Conservation (phyloP, 176 grass and related monocot species). For the Ensete glaucum region DNA sequence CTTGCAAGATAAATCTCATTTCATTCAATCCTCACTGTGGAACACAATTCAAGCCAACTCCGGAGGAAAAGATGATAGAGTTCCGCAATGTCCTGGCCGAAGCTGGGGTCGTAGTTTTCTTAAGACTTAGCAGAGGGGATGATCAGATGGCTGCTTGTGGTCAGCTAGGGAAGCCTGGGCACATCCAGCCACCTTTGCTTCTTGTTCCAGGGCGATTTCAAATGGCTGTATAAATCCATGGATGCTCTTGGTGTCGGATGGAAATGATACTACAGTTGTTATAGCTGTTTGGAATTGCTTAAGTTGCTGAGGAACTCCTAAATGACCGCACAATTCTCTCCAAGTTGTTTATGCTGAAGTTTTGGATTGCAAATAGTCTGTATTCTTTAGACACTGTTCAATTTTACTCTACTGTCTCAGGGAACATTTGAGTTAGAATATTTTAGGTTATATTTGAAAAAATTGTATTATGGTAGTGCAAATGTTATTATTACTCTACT, state of each 20-base stretch:
- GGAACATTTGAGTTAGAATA: too few relatives aligned
- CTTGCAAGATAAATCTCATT: conserved; percentile 92
- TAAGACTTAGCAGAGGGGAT: conserved; percentile 77
- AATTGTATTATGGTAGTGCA: too few relatives aligned
- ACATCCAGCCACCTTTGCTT: conserved; percentile 50
- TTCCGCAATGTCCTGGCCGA: conserved; percentile 74
- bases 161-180: conserved; percentile 61
- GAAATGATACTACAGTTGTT: neutral
- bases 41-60: conserved; percentile 74
- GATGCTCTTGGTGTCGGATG: neutral
- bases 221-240: conserved; percentile 28
- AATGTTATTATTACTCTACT: too few relatives aligned
- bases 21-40: conserved; percentile 84
- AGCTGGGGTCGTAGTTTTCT: conserved; percentile 47
- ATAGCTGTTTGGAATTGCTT: neutral
- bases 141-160: conserved; percentile 87
- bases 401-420: neutral
- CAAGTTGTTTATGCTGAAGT: neutral
- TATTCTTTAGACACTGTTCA: neutral
- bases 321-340: neutral
- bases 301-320: neutral
- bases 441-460: too few relatives aligned
- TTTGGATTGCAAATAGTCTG: neutral
- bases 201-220: conserved; percentile 71
- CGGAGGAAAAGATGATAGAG: conserved; percentile 68